Evolutionary conservation across 2,329 filamentous ascomycete species (phyloP), one percentile per base, ranked within the genome.

Genomic region (Colletotrichum limetticola): DNA sequence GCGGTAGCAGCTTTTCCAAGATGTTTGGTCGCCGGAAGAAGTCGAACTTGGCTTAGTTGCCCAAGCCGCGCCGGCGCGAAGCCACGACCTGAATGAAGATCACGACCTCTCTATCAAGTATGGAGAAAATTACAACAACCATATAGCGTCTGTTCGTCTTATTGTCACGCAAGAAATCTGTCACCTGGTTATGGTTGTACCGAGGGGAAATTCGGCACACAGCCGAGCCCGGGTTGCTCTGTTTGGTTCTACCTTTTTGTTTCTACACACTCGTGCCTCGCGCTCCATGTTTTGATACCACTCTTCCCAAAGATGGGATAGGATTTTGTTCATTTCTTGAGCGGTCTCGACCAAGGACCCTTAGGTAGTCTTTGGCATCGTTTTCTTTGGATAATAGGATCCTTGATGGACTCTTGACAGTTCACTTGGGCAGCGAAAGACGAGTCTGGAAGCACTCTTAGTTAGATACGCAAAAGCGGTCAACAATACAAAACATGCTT

Each of bases 21-120:
- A 84, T 88, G 78, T 88, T 89, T 77, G 80, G 84, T 56, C 84
- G 87, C 66, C 83, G 84, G 68, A 89, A 87, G 83, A 89, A 88
- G 80, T 80, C 82, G 11, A 76, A 78, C 7, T 77, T 79, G 49
- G 80, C 79, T 66, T 84, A 76, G 72, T 61, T 46, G 63, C n/a
- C 56, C 30, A 67, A 35, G 60, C 35, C 63, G 53, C 16, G 37
- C 42, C 68, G 24, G 30, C 61, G 68, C 56, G 62, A 52, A 59
- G 71, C 68, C 57, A 72, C 68, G 71, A 71, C 62, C 53, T 64
- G 59, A 74, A 74, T 46, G 71, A 74, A 63, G 46, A 32, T 55
- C 52, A 74, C 49, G 71, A 74, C 63, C 52, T 67, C 62, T 58
- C 30, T 49, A 32, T 72, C 52, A 62, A 49, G 24, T 60, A 74